Evolutionary conservation across 2,329 filamentous ascomycete genomes (phyloP).

Genomic region (Trichoderma sp.): DNA sequence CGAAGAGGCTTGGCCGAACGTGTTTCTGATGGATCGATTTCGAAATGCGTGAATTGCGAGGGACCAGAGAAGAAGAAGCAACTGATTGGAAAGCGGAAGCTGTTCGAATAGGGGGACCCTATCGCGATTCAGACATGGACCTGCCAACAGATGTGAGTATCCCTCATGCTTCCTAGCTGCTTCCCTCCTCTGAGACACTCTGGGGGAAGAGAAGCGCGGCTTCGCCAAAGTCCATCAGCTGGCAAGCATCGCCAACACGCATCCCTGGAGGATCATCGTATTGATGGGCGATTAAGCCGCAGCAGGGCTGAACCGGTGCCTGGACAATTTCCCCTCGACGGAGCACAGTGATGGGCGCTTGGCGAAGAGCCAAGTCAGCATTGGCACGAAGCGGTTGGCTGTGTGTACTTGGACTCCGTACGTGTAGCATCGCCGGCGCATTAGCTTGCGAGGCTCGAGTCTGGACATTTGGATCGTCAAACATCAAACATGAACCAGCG

Average conservation of each 20-base stretch:
- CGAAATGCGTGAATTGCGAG: not conserved
- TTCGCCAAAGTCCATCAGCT: too few relatives aligned
- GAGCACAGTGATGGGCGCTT: constrained; percentile 8
- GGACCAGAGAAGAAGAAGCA: not conserved
- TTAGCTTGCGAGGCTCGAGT: not conserved
- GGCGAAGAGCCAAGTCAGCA: not conserved
- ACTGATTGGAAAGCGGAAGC: constrained; percentile 1
- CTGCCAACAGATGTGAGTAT: not conserved
- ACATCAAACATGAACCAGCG: not conserved
- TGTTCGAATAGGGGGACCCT: not conserved
- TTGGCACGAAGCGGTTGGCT: constrained; percentile 2
- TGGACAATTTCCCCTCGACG: constrained; percentile 7
- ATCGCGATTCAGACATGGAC: not conserved
- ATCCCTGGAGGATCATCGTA: not conserved
- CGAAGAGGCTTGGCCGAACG: too few relatives aligned
- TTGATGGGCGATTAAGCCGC: constrained; percentile 6
- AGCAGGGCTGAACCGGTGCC: constrained; percentile 10
- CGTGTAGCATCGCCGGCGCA: not conserved
- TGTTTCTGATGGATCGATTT: not conserved
- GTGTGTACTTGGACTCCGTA: too few relatives aligned
- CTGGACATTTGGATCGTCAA: constrained; percentile 8
- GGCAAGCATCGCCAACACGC: not conserved
- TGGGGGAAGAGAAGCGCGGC: too few relatives aligned
- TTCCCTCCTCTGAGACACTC: too few relatives aligned
- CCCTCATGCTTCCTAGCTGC: not conserved